Conservation (phyloP, 148 eudicot species). For the Arctostaphylos glauca region DNA sequence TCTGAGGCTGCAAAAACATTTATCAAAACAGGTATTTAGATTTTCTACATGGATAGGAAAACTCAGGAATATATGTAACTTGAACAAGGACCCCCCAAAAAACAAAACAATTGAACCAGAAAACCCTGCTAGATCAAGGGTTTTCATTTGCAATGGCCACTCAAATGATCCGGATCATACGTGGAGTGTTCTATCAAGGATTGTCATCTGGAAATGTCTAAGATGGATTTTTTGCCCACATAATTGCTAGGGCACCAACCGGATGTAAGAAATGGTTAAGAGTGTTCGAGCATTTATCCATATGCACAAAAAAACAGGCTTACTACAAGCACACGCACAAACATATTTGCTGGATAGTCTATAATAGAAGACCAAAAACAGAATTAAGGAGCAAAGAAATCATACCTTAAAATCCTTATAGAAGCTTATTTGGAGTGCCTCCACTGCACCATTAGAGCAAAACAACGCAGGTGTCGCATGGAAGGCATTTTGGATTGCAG, state of each 20-base stretch:
- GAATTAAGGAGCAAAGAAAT: constrained; percentile 4
- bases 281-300: not conserved
- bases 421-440: constrained; percentile 80
- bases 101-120: no score
- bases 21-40: not conserved
- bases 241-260: not conserved
- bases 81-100: not conserved
- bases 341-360: not conserved
- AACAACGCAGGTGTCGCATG: constrained; percentile 61
- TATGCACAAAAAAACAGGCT: not conserved
- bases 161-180: not conserved
- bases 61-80: not conserved
- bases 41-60: not conserved
- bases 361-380: not conserved
- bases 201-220: not conserved
- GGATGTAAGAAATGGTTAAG: not conserved
- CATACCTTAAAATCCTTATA: constrained; percentile 86
- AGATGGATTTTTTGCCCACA: constrained; percentile 1
- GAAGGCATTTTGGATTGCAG: constrained; percentile 89
- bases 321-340: no score
- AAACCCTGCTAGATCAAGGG: not conserved
- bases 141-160: not conserved
- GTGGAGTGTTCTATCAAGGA: no score
- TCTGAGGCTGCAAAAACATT: constrained; percentile 64
- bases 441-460: constrained; percentile 66